Evolutionary conservation across 2,329 filamentous ascomycete species (phyloP).

Genomic region (Septoria petroselini): DNA sequence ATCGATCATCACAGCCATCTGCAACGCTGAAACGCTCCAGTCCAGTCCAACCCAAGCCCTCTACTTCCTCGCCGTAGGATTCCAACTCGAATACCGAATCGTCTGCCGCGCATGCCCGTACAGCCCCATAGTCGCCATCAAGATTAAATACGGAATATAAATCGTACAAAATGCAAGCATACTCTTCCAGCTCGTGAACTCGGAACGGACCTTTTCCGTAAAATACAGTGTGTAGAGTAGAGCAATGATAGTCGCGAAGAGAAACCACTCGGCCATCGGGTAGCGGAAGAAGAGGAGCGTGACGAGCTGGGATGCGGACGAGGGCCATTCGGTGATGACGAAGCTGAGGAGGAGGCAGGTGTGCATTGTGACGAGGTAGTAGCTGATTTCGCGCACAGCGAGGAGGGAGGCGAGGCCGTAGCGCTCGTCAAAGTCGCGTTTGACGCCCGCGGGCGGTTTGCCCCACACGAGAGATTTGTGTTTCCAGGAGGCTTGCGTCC

Average conservation of each 20-base stretch:
- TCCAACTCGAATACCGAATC: slow-evolving; percentile 48
- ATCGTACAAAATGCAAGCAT: slow-evolving; percentile 45
- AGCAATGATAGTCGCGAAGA: slow-evolving; percentile 40
- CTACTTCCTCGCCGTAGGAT: slow-evolving; percentile 44
- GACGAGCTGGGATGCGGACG: slow-evolving; percentile 39
- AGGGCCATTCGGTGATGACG: slow-evolving; percentile 47
- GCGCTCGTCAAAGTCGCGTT: slow-evolving; percentile 41
- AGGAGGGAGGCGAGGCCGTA: slow-evolving; percentile 48
- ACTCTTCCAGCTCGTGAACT: slow-evolving; percentile 44
- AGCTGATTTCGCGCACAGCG: slow-evolving; percentile 47
- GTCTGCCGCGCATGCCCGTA: slow-evolving; percentile 49
- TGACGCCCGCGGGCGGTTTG: slow-evolving; percentile 38
- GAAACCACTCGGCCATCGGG: slow-evolving; percentile 48
- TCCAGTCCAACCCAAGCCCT: neutral
- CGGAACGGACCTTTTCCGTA: slow-evolving; percentile 47
- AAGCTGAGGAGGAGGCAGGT: slow-evolving; percentile 48
- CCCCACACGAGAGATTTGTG: slow-evolving; percentile 46
- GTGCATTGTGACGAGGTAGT: slow-evolving; percentile 51
- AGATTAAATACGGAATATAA: slow-evolving; percentile 46
- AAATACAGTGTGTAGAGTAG: slow-evolving; percentile 48
- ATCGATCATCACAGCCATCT: too few relatives aligned
- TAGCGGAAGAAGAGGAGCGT: slow-evolving; percentile 50
- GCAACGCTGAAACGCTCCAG: neutral
- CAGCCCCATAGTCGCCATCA: slow-evolving; percentile 47
- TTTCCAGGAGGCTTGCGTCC: slow-evolving; percentile 48